phyloP scores from a whole-genome alignment of 2,329 filamentous ascomycete species.

The Rhynchosporium graminicola region DNA sequence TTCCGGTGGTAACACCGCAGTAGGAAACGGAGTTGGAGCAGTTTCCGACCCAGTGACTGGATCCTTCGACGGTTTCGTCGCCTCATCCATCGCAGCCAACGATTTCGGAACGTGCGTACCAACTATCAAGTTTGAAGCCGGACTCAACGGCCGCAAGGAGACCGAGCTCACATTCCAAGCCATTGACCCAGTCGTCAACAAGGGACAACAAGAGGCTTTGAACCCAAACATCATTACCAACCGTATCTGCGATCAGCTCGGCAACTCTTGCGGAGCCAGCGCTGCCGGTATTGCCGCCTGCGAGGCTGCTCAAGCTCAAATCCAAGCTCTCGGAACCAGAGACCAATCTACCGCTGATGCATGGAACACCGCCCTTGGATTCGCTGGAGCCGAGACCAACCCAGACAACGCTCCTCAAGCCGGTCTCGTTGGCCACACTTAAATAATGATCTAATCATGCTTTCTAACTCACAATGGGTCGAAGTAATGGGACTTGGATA shows the following conservation, averaged over 20 bases:
- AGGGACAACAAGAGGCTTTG: conserved; percentile 65
- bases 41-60: conserved; percentile 22
- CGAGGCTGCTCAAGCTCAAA: conserved; percentile 52
- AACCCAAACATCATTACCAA: conserved; percentile 76
- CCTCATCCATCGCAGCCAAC: conserved; percentile 38
- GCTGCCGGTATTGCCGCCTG: conserved; percentile 58
- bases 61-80: conserved; percentile 24
- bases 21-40: conserved; percentile 13
- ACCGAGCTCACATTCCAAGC: conserved; percentile 69
- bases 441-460: conserved; percentile 14
- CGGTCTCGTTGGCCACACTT: conserved; percentile 37
- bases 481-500: conserved; percentile 4
- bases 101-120: conserved; percentile 54
- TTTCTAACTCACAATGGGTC: conserved; percentile 4
- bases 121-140: conserved; percentile 57
- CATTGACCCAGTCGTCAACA: conserved; percentile 58
- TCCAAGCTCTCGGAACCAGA: conserved; percentile 51
- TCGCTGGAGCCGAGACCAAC: conserved; percentile 37
- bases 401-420: conserved; percentile 38
- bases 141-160: conserved; percentile 51
- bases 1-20: conserved; percentile 1
- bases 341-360: conserved; percentile 51
- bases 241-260: conserved; percentile 69
- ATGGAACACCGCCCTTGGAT: conserved; percentile 44
- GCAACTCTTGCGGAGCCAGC: conserved; percentile 65